Evolutionary conservation across 176 grass and related monocot species (phyloP).

Genomic region (Hyparrhenia diplandra): DNA sequence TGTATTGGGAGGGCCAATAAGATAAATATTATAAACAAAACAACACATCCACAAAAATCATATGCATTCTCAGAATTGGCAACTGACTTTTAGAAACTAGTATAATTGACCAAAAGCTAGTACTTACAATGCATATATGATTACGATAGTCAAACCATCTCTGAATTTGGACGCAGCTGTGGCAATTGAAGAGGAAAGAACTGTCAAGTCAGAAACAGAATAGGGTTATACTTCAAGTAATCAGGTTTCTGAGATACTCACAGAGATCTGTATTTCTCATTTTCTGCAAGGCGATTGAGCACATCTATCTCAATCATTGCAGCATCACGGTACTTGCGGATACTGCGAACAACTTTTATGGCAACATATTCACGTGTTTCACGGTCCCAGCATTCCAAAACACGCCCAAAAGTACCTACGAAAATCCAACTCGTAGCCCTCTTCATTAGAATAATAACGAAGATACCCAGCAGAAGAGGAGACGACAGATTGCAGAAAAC

Average conservation of each 20-base stretch:
- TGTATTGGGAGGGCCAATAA: not conserved
- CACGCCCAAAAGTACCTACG: slow-evolving; percentile 93
- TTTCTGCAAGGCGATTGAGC: slow-evolving; percentile 69
- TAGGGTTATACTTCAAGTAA: slow-evolving; percentile 1
- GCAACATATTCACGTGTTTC: slow-evolving; percentile 83
- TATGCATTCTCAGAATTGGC: not conserved
- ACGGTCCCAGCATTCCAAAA: slow-evolving; percentile 98
- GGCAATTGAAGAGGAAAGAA: slow-evolving; percentile 17
- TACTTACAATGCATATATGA: slow-evolving; percentile 99
- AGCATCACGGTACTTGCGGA: slow-evolving; percentile 72
- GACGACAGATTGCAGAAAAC: slow-evolving; percentile 34
- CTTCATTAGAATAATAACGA: slow-evolving; percentile 33
- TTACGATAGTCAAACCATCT: slow-evolving; percentile 97
- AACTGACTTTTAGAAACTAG: slow-evolving; percentile 16
- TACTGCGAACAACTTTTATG: slow-evolving; percentile 89
- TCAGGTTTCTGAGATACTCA: slow-evolving; percentile 30
- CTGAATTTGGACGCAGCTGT: slow-evolving; percentile 93
- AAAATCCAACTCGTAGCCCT: slow-evolving; percentile 26
- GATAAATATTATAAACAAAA: slow-evolving; percentile 30
- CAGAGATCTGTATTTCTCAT: slow-evolving; percentile 66
- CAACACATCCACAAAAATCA: not conserved
- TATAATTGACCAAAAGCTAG: slow-evolving; percentile 16
- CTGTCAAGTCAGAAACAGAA: slow-evolving; percentile 5
- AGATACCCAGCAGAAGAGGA: slow-evolving; percentile 23
- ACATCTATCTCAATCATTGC: slow-evolving; percentile 93